phyloP scores from a whole-genome alignment of 148 eudicot species.

The Camellia sinensis region DNA sequence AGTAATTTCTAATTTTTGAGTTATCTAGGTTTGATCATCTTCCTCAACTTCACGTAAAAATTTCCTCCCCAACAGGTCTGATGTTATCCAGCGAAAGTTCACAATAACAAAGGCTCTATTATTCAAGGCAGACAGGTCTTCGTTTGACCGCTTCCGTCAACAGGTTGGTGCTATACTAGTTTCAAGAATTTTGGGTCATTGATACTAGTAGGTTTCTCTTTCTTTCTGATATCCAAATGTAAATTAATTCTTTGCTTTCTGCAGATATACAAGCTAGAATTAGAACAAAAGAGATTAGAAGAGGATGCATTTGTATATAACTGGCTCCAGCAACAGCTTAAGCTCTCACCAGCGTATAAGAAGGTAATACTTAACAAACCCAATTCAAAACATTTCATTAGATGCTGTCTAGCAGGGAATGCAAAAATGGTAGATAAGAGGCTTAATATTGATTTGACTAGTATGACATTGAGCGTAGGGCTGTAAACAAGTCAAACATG shows the following conservation, averaged over 20 bases:
- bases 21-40: not conserved
- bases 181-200: not conserved
- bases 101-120: slow-evolving; percentile 67
- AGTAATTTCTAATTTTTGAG: not conserved
- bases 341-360: slow-evolving; percentile 73
- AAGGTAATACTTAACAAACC: slow-evolving; percentile 41
- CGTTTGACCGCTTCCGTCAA: slow-evolving; percentile 61
- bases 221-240: not conserved
- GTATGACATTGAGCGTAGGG: not conserved
- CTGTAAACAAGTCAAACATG: too few relatives aligned
- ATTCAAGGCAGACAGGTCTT: slow-evolving; percentile 70
- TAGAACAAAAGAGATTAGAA: slow-evolving; percentile 72
- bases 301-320: slow-evolving; percentile 79
- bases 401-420: not conserved
- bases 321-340: slow-evolving; percentile 79
- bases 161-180: slow-evolving; percentile 40
- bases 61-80: slow-evolving; percentile 39
- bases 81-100: slow-evolving; percentile 55
- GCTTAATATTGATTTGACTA: not conserved
- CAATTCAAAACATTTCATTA: not conserved
- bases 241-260: slow-evolving; percentile 18
- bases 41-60: not conserved
- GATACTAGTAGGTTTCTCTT: not conserved
- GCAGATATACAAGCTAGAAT: slow-evolving; percentile 65
- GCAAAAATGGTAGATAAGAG: not conserved